Base-by-base conservation (phyloP, 441 rosid species). In the Gossypium gossypioides region DNA sequence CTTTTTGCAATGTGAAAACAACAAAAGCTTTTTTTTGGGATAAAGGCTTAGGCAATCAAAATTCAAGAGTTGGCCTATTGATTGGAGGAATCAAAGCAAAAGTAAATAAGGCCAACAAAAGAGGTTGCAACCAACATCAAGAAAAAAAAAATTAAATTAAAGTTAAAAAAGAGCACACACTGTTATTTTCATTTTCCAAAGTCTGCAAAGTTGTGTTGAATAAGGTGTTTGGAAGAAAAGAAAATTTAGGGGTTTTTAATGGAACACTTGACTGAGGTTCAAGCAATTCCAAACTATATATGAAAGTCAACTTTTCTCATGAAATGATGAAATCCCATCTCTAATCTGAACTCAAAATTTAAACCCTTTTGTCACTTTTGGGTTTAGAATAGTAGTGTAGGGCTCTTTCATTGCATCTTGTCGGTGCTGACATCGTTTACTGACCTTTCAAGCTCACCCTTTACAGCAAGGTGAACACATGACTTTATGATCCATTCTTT, bases 361-460 rank as follows among this genome's bases (percentile, higher is more conserved):
- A 21, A 10, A 21, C 60, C 27, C 60, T 58, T 25, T 37, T 37
- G 44, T 37, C 44, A 37, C 44, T 37, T 37, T 25, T 58, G 18
- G 22, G 10, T 21, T 9, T 9, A 12, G 12, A 8, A 9, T 48
- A 15, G 59, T 19, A 2, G 15, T 10, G 1, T 57, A 12, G 16
- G 46, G 44, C 57, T 9, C 25, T 56, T 72, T 66, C n/a, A 22
- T 9, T 40, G 13, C 57, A 59, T 69, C 68, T 0, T 44, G 78
- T 71, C 78, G 72, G 77, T 71, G 79, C 79, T 27, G 60, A 16
- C 57, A 57, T 67, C 15, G 78, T 57, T 68, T 32, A 55, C 44
- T 16, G 19, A 51, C 13, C 40, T 66, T 48, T 46, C 25, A n/a
- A 7, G 37, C 37, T 25, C 48, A 51, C 9, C 13, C 72, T 68